These are phyloP conservation scores for Sordariomycetes sp. DNA, from an alignment of 2,329 filamentous ascomycete species.

Conservation along the genomic window DNA sequence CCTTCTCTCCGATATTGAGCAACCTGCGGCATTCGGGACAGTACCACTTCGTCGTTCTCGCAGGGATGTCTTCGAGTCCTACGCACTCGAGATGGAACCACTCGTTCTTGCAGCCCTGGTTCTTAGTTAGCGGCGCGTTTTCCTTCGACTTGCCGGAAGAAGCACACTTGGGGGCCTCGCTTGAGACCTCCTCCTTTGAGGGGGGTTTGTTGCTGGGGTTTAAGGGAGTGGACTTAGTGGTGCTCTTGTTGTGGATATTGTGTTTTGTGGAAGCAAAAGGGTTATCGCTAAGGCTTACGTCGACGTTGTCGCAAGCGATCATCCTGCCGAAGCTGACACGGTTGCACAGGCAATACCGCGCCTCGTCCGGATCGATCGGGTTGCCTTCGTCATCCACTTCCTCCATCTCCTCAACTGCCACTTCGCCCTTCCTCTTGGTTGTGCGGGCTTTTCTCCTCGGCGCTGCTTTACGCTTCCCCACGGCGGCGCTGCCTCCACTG, in stretches of 20 bases:
- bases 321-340: constrained; percentile 74
- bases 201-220: too few species aligned
- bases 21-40: constrained; percentile 65
- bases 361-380: constrained; percentile 65
- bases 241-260: too few species aligned
- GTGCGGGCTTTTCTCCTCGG: constrained; percentile 54
- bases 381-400: constrained; percentile 62
- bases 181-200: neutral
- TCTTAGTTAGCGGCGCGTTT: constrained; percentile 9
- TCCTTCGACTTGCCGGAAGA: too few species aligned
- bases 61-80: constrained; percentile 56
- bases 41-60: constrained; percentile 73
- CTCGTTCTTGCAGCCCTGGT: constrained; percentile 62
- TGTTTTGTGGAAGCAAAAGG: too few species aligned
- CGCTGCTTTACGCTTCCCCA: constrained; percentile 62
- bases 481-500: constrained; percentile 54
- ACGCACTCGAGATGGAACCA: constrained; percentile 84
- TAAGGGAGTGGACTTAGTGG: too few species aligned
- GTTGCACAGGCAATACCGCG: constrained; percentile 69
- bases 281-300: too few species aligned
- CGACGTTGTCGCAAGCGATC: constrained; percentile 73
- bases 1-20: constrained; percentile 54
- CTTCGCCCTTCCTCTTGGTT: constrained; percentile 35
- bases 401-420: constrained; percentile 35
- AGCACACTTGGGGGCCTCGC: too few species aligned